Evolutionary conservation across 2,329 filamentous ascomycete genomes (phyloP).

Genomic region (Celoporthe dispersa): DNA sequence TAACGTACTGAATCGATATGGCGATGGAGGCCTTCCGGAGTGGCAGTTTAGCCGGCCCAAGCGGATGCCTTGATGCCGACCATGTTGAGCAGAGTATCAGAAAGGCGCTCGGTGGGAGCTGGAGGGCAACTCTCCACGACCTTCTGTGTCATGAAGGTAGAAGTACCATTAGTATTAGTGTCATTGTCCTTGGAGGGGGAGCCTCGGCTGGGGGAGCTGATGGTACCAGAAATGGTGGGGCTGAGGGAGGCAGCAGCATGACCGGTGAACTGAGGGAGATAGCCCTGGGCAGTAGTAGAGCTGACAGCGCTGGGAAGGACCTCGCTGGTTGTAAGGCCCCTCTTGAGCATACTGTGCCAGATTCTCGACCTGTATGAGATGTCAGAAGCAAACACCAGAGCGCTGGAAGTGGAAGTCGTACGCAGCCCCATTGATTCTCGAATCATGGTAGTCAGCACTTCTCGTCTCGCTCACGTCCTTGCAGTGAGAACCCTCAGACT

Average conservation of each 20-base stretch:
- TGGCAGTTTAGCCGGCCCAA: conserved; percentile 21
- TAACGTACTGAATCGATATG: conserved; percentile 5
- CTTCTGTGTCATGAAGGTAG: conserved; percentile 41
- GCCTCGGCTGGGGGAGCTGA: conserved; percentile 29
- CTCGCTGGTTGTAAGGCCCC: conserved; percentile 50
- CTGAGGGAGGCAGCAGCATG: conserved; percentile 51
- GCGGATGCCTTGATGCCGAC: conserved; percentile 29
- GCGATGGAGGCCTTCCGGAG: not conserved
- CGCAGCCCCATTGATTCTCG: conserved; percentile 27
- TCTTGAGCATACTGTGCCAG: conserved; percentile 56
- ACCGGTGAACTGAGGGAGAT: conserved; percentile 57
- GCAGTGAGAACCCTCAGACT: conserved; percentile 20
- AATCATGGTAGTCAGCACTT: conserved; percentile 28
- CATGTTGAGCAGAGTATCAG: conserved; percentile 30
- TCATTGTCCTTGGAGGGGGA: conserved; percentile 33
- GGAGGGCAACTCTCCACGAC: conserved; percentile 34
- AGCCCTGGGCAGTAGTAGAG: conserved; percentile 58
- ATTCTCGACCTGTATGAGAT: conserved; percentile 46
- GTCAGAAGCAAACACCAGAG: conserved; percentile 8
- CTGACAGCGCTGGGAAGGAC: conserved; percentile 50
- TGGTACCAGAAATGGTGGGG: conserved; percentile 34
- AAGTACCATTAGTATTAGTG: conserved; percentile 25
- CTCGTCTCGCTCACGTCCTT: conserved; percentile 26
- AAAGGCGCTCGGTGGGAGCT: conserved; percentile 34
- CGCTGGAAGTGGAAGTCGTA: conserved; percentile 8